Conservation (phyloP, 306 rosid species). For the Rosa chinensis region DNA sequence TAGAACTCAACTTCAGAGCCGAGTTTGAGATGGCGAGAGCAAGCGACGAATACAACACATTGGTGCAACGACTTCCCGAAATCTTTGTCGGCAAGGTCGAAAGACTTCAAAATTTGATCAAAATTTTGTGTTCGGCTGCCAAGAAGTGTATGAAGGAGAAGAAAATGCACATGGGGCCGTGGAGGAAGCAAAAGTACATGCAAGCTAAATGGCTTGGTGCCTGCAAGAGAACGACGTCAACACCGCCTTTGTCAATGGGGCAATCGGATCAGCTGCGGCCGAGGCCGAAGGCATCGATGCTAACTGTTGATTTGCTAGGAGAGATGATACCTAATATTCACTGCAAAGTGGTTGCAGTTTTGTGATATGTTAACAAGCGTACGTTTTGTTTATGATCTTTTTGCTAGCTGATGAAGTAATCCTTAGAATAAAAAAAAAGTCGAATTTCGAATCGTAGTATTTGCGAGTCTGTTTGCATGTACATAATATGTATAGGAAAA, state of each 20-base stretch:
- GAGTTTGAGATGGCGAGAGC: conserved; percentile 79
- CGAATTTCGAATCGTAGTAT: background rate
- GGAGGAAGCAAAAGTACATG: conserved; percentile 88
- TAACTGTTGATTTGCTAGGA: conserved; percentile 67
- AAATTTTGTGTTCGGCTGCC: conserved; percentile 64
- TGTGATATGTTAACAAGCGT: conserved; percentile 24
- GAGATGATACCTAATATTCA: conserved; percentile 50
- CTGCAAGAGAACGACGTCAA: conserved; percentile 52
- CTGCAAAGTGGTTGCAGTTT: conserved; percentile 48
- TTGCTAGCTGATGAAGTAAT: background rate
- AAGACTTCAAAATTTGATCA: conserved; percentile 50
- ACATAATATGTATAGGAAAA: background rate
- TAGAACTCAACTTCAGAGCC: conserved; percentile 67
- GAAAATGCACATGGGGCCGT: conserved; percentile 89
- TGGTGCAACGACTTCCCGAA: conserved; percentile 62
- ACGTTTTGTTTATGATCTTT: background rate
- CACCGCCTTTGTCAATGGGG: conserved; percentile 33
- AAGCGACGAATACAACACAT: conserved; percentile 52
- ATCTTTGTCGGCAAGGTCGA: conserved; percentile 77
- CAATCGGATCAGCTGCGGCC: conserved; percentile 22
- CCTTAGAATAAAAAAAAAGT: background rate
- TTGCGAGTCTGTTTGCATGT: background rate
- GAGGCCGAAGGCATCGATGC: conserved; percentile 62
- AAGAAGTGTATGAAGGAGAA: conserved; percentile 85
- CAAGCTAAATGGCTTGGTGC: conserved; percentile 82